Base-by-base conservation (phyloP, 2,329 filamentous ascomycete genomes). In the Trichoderma citrinoviride region DNA sequence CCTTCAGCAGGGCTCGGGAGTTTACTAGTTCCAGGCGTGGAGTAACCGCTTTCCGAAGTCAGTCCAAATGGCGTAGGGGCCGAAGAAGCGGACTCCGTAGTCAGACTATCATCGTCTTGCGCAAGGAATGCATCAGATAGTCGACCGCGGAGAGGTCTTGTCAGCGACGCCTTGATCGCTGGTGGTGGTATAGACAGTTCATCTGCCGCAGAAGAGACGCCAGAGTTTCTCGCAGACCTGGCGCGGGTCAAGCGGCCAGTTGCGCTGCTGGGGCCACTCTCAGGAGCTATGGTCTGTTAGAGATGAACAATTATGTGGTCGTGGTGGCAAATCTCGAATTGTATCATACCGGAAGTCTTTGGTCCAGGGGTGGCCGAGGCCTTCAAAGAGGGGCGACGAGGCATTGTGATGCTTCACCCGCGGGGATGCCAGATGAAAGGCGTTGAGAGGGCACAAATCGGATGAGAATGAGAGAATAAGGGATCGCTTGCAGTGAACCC, bases 1-100 rank as follows among this genome's bases (percentile, higher is more conserved):
- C 67, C 54, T n/a, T 70, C 71, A 40, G 70, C 66, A 2, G 77
- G 77, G 7, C 77, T 78, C 6, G 75, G 73, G 6, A 77, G 58
- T 54, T 75, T 75, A 69, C 77, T 79, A 1, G 77, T 78, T 5
- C 72, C 76, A 17, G 76, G 74, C 3, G 77, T 79, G 7, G 75
- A 77, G 50, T 73, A 73, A 8, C 71, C 74, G 37, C 71, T 74
- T 25, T 74, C 76, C 1, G 76, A 74, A 12, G 73, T 72, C 3
- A 58, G 67, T 8, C 73, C 73, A 3, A 68, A 46, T 21, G 76
- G 71, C 4, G 76, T 76, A 46, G 71, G 72, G 0, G 68, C 71
- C 5, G 76, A 76, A 17, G 76, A 78, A 7, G 70, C 70, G 7
- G 76, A 74, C 41, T 73, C 73, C 52, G 71, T 75, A 25, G 67